Base-by-base conservation (phyloP, 805 yeast species). In the Nakazawaea siamensis region DNA sequence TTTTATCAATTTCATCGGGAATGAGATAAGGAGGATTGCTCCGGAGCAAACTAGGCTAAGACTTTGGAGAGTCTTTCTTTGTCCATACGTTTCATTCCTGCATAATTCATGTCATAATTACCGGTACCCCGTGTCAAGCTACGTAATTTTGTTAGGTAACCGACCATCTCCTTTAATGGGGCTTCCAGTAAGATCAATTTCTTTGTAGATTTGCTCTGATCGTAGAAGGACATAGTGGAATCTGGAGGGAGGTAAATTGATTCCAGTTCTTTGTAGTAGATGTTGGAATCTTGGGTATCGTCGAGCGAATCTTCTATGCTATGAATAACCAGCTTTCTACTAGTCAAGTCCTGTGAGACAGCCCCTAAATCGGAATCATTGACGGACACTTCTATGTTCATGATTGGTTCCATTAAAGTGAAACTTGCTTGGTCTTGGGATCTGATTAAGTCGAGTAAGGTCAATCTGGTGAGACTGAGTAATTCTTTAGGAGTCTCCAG, bases 101-200 rank as follows among this genome's bases (percentile, higher is more conserved):
- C 55, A 44, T 79, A 82, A 11, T 72, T 68, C 95, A 90, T 84
- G 40, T 76, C 75, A 54, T 83, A 87, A 2, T 76, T 70, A 2
- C 88, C 95, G 28, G 95, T 67, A 1, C 98, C 98, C 50, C 86
- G 87, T 0, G 97, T 88, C 46, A 87, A 60, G 24, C 92, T 79
- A 47, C 97, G 61, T 30, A 92, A 60, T 41, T 72, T 73, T 9
- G 78, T 74, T 39, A 86, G 66, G 53, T 92, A 92, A 0, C 97
- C 95, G 31, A 87, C 72, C 95, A 92, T 87, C 41, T 81, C 94
- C 41, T 79, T 69, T 50, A 92, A 62, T 3, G 98, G 97, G 0
- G 87, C 88, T 33, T 69, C 72, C 0, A 96, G 95, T n/a, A 62
- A 62, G 23, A 92, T 72, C 6, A 70, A 57, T 56, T 84, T 72